Conservation (phyloP, 495 filamentous ascomycete species). For the Aspergillus indologenus region DNA sequence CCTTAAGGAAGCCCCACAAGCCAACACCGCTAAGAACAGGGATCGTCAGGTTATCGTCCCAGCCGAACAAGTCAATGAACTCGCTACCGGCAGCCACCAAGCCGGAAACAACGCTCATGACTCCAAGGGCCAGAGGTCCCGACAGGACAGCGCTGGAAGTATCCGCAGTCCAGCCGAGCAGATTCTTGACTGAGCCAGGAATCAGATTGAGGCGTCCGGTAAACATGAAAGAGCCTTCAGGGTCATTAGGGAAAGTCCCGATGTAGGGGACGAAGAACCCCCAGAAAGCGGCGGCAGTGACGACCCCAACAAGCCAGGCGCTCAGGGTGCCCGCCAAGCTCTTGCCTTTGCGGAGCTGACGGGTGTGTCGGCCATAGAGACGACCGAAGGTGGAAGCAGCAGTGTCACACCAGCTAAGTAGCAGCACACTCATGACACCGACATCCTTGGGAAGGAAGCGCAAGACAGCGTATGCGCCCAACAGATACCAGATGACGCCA, state of each 20-base stretch:
- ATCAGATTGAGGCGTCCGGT: constrained; percentile 68
- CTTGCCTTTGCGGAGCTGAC: constrained; percentile 80
- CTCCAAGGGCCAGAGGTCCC: constrained; percentile 71
- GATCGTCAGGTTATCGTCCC: constrained; percentile 98
- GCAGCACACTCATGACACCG: constrained; percentile 80
- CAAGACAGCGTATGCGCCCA: constrained; percentile 83
- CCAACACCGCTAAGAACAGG: constrained; percentile 86
- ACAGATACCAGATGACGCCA: constrained; percentile 93
- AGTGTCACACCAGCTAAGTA: constrained; percentile 97
- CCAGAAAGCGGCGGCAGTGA: constrained; percentile 83
- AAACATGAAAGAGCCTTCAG: constrained; percentile 74
- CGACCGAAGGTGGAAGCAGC: constrained; percentile 92
- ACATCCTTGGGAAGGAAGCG: constrained; percentile 91
- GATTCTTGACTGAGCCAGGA: constrained; percentile 44
- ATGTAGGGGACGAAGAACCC: constrained; percentile 73
- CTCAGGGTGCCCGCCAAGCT: constrained; percentile 85
- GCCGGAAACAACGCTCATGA: constrained; percentile 85
- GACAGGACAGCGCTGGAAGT: constrained; percentile 46
- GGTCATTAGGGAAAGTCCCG: constrained; percentile 63
- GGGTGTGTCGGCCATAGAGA: constrained; percentile 83
- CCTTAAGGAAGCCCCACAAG: constrained; percentile 88
- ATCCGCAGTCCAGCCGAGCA: constrained; percentile 44
- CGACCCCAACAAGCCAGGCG: constrained; percentile 74
- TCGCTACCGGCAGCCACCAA: constrained; percentile 84
- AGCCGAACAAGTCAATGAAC: constrained; percentile 83